Base-by-base conservation (phyloP, 2,329 filamentous ascomycete genomes). In the Tolypocladium sp. region DNA sequence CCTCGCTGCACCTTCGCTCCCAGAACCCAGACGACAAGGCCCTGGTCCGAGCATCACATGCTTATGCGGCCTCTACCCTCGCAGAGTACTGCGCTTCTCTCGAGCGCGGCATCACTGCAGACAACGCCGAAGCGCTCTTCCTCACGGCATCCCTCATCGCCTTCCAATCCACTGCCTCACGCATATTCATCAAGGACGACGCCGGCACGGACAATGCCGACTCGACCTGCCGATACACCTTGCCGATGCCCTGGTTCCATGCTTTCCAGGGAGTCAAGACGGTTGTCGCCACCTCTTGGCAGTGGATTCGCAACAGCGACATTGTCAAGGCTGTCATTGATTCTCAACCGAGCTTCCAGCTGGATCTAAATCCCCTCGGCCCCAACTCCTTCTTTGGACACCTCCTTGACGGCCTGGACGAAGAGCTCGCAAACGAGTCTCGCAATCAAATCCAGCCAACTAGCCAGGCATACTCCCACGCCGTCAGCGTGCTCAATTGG, bases 181-280 rank as follows among this genome's bases (percentile, higher is more conserved):
- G 88, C 65, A 79, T 86, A 60, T 87, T 87, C 62, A 78, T 79
- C 60, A 81, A 84, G 56, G 82, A 85, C 59, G 82, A 85, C 35
- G 71, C 71, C 20, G 73, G 77, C 42, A 62, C 70, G 10, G 58
- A 51, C 25, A 67, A 68, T 13, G 65, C 68, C 4, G 74, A 77
- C 35, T 67, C 73, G 3, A 68, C 70, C n/a, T 73, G 62, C 52
- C 75, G 74, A 44, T 88, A 88, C 66, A 75, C 76, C 22, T 71
- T 86, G n/a, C 85, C 85, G 0, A 71, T 87, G 51, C 78, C 82
- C 3, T 87, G 83, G 84, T 87, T 88, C 61, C 84, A 87, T 66
- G 81, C 85, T 4, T 87, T 86, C 66, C 85, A 87, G 65, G 85
- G 85, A 13, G 83, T 88, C 63, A 88, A 87, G 68, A 82, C 84